phyloP scores from a whole-genome alignment of 495 filamentous ascomycete genomes.

The Aspergillus kassunensis region DNA sequence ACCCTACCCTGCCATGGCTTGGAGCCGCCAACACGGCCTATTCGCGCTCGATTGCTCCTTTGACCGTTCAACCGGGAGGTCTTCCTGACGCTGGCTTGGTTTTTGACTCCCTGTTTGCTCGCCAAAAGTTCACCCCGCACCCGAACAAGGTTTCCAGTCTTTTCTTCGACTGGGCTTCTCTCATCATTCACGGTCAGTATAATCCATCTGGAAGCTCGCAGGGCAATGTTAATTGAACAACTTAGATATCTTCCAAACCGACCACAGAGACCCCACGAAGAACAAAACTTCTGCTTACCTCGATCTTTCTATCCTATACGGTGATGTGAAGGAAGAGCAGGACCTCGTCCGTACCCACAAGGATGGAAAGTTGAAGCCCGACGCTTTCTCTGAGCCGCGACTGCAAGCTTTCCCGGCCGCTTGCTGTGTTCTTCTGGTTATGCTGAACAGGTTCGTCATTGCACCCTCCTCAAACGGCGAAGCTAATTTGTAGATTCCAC shows the following conservation, averaged over 20 bases:
- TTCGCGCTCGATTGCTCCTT: conserved; percentile 48
- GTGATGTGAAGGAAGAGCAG: conserved; percentile 54
- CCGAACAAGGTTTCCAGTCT: conserved; percentile 56
- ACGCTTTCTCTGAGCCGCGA: conserved; percentile 54
- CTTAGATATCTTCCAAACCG: conserved; percentile 56
- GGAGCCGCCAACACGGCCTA: conserved; percentile 55
- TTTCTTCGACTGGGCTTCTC: conserved; percentile 56
- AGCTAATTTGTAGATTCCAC: conserved; percentile 54
- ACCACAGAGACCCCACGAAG: conserved; percentile 47
- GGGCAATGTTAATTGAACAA: conserved; percentile 15
- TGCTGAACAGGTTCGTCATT: conserved; percentile 42
- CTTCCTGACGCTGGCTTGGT: conserved; percentile 51
- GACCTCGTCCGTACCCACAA: conserved; percentile 52
- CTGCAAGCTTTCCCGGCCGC: conserved; percentile 54
- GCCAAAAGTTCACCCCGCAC: conserved; percentile 49
- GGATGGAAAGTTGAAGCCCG: conserved; percentile 55
- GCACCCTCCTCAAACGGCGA: neutral
- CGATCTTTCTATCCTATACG: conserved; percentile 56
- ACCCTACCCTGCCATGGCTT: conserved; percentile 52
- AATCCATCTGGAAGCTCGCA: conserved; percentile 10
- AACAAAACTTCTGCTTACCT: conserved; percentile 58
- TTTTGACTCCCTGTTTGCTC: conserved; percentile 52
- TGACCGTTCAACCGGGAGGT: conserved; percentile 48
- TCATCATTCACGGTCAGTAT: conserved; percentile 50
- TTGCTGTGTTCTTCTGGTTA: conserved; percentile 53